Evolutionary conservation across 805 yeast genomes (phyloP).

Genomic region (Candida mattraensis): DNA sequence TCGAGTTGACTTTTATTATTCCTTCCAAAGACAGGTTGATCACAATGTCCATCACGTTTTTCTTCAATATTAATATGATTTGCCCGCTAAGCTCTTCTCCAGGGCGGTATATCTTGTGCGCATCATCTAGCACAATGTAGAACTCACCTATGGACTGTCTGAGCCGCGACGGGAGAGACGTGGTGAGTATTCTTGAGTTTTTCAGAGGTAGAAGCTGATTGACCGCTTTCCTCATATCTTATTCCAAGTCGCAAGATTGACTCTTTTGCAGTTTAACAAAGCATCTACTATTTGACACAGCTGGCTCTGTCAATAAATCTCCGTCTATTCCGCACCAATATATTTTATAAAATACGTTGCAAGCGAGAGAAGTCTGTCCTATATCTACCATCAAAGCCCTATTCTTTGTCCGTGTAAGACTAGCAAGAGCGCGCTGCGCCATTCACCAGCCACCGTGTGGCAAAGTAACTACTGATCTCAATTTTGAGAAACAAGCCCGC

Average conservation of each 20-base stretch:
- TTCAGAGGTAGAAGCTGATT: constrained; percentile 41
- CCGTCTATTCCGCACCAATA: too few species aligned
- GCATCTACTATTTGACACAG: too few species aligned
- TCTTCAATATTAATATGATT: constrained; percentile 54
- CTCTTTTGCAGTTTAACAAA: too few species aligned
- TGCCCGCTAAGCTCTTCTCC: constrained; percentile 74
- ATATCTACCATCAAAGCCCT: too few species aligned
- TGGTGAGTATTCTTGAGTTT: constrained; percentile 22
- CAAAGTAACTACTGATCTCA: too few species aligned
- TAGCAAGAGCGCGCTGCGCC: too few species aligned
- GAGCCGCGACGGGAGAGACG: constrained; percentile 21
- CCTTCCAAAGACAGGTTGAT: constrained; percentile 58
- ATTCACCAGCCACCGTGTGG: too few species aligned
- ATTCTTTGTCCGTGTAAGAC: too few species aligned
- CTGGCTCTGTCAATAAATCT: too few species aligned
- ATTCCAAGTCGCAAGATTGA: neutral
- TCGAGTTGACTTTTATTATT: constrained; percentile 52
- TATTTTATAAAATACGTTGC: too few species aligned
- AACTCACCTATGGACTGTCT: constrained; percentile 51
- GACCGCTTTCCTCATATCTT: constrained; percentile 51
- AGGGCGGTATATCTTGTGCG: constrained; percentile 77
- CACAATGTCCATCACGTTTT: constrained; percentile 52
- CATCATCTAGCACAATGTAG: constrained; percentile 68
- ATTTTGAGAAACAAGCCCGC: too few species aligned
- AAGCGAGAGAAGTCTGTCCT: too few species aligned